These are phyloP conservation scores for Plenodomus biglobosus DNA, from an alignment of 2,329 filamentous ascomycete genomes.

Conservation along the genomic window DNA sequence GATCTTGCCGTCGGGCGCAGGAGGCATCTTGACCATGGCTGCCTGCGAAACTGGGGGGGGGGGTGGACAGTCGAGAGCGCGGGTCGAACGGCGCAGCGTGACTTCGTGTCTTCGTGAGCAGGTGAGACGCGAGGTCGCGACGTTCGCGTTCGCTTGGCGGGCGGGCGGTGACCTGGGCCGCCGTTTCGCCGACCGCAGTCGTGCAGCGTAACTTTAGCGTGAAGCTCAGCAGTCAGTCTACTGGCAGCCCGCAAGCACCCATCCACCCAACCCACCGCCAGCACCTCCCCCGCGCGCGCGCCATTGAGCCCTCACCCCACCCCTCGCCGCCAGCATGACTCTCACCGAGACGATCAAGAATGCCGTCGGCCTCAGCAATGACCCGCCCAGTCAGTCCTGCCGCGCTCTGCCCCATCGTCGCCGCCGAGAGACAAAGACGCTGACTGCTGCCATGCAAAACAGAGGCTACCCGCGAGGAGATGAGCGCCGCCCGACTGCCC, in stretches of 20 bases:
- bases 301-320: slow-evolving; percentile 25
- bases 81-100: slow-evolving; percentile 21
- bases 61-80: background rate
- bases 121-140: slow-evolving; percentile 19
- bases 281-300: slow-evolving; percentile 13
- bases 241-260: slow-evolving; percentile 11
- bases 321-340: slow-evolving; percentile 40
- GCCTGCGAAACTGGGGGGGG: slow-evolving; percentile 1
- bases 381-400: slow-evolving; percentile 34
- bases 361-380: slow-evolving; percentile 49
- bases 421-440: slow-evolving; percentile 4
- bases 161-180: slow-evolving; percentile 11
- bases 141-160: slow-evolving; percentile 11
- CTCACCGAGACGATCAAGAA: slow-evolving; percentile 52
- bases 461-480: slow-evolving; percentile 86
- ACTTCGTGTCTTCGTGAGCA: slow-evolving; percentile 12
- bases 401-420: slow-evolving; percentile 4
- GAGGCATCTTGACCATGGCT: slow-evolving; percentile 37
- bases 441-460: slow-evolving; percentile 29
- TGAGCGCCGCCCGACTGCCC: slow-evolving; percentile 87
- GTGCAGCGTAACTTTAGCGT: slow-evolving; percentile 1
- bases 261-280: slow-evolving; percentile 13
- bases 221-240: slow-evolving; percentile 11
- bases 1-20: slow-evolving; percentile 50
- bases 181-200: slow-evolving; percentile 18